Evolutionary conservation across 2,329 filamentous ascomycete species (phyloP).

Genomic region (Claviceps digitariae): DNA sequence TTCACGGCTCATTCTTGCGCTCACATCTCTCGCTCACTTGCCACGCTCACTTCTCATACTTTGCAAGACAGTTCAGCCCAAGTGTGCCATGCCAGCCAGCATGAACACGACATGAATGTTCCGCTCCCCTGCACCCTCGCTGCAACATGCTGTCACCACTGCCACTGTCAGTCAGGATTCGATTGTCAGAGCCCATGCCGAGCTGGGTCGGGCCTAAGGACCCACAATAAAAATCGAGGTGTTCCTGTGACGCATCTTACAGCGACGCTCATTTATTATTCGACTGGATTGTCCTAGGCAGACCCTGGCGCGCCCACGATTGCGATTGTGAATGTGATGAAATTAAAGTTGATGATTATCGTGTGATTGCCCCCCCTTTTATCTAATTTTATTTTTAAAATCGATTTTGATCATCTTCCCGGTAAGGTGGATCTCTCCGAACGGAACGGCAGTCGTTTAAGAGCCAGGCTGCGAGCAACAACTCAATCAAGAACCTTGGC

Average conservation of each 20-base stretch:
- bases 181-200: not conserved
- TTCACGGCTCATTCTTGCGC: not conserved
- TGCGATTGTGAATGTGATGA: not conserved
- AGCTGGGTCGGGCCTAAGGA: not conserved
- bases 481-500: not conserved
- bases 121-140: not conserved
- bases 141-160: not conserved
- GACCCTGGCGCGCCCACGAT: not conserved
- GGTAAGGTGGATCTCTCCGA: not conserved
- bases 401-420: not conserved
- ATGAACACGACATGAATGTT: not conserved
- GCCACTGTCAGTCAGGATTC: not conserved
- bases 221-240: not conserved
- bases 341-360: not conserved
- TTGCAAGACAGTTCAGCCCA: not conserved
- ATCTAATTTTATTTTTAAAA: too few relatives aligned
- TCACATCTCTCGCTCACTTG: not conserved
- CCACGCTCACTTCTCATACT: not conserved
- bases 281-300: not conserved
- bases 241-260: constrained; percentile 1
- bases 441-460: not conserved
- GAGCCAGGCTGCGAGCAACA: not conserved
- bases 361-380: not conserved
- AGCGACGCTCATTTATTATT: not conserved
- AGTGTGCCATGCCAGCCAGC: not conserved